phyloP scores from a whole-genome alignment of 306 rosid genomes.

The Acacia confusa region DNA sequence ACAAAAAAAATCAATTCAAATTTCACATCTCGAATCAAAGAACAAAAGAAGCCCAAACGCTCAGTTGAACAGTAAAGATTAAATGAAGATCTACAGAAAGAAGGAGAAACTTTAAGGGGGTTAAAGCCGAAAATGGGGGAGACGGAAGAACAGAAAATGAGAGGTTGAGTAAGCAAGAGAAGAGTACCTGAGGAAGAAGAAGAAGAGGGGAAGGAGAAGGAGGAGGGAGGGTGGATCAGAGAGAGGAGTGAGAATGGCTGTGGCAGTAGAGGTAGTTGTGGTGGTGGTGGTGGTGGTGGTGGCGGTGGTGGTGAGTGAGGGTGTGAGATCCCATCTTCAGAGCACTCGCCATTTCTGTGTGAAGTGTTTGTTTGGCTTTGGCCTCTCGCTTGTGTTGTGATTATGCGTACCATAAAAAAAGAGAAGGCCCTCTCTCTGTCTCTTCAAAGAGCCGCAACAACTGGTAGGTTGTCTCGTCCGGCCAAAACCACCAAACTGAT shows the following conservation, averaged over 20 bases:
- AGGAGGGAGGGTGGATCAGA: constrained; percentile 42
- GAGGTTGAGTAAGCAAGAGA: not conserved
- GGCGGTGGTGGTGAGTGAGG: constrained; percentile 39
- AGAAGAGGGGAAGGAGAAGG: constrained; percentile 26
- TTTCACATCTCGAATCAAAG: constrained; percentile 27
- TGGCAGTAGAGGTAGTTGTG: constrained; percentile 42
- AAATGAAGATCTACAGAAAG: constrained; percentile 55
- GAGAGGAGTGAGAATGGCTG: constrained; percentile 40
- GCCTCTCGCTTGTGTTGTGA: constrained; percentile 1
- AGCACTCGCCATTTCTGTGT: constrained; percentile 40
- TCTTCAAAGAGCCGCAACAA: constrained; percentile 74
- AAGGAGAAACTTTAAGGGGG: not conserved
- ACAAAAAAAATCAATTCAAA: not conserved
- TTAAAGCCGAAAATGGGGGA: not conserved
- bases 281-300: constrained; percentile 41
- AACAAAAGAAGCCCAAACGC: constrained; percentile 41
- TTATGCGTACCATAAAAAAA: constrained; percentile 6
- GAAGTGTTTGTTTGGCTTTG: constrained; percentile 18
- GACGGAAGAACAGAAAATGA: not conserved
- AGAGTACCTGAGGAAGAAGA: constrained; percentile 3
- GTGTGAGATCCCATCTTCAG: constrained; percentile 70
- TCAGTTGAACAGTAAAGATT: constrained; percentile 33
- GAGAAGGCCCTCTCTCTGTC: constrained; percentile 43
- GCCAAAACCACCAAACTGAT: constrained; percentile 82
- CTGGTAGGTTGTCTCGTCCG: constrained; percentile 89